Conservation (phyloP, 257 asterid species). For the Misopates orontium region DNA sequence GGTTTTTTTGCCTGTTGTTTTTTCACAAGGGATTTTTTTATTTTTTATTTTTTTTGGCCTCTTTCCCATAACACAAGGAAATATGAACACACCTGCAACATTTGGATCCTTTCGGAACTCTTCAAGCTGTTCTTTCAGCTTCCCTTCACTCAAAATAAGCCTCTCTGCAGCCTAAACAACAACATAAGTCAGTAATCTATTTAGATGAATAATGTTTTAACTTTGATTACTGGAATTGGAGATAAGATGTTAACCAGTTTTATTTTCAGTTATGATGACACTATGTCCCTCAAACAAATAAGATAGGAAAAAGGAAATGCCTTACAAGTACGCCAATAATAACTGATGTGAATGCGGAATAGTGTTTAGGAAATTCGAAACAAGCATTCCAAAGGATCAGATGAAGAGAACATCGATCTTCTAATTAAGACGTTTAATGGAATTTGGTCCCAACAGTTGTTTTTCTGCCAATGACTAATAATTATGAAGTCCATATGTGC, state of each 20-base stretch:
- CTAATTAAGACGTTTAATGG: background rate
- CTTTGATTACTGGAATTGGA: background rate
- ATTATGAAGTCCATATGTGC: background rate
- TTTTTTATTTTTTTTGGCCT: too few species aligned
- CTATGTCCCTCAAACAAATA: conserved; percentile 3
- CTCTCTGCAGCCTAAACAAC: conserved; percentile 85
- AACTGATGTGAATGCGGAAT: conserved; percentile 3
- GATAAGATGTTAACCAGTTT: conserved; percentile 17
- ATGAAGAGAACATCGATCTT: conserved; percentile 18
- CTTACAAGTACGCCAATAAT: background rate
- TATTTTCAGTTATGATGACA: conserved; percentile 2
- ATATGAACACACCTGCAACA: conserved; percentile 49
- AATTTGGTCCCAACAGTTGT: background rate
- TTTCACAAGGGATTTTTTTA: too few species aligned
- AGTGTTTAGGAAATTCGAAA: conserved; percentile 15
- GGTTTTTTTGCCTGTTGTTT: too few species aligned
- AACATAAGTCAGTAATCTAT: conserved; percentile 15
- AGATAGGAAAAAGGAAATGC: conserved; percentile 16
- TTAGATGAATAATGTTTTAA: conserved; percentile 12
- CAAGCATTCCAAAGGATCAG: background rate
- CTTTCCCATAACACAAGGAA: too few species aligned
- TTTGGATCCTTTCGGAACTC: conserved; percentile 65
- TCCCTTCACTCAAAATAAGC: conserved; percentile 68
- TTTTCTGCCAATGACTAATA: background rate
- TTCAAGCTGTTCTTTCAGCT: conserved; percentile 67